These are phyloP conservation scores for Erythrophleum ivorense DNA, from an alignment of 331 rosid genomes.

Conservation along the genomic window DNA sequence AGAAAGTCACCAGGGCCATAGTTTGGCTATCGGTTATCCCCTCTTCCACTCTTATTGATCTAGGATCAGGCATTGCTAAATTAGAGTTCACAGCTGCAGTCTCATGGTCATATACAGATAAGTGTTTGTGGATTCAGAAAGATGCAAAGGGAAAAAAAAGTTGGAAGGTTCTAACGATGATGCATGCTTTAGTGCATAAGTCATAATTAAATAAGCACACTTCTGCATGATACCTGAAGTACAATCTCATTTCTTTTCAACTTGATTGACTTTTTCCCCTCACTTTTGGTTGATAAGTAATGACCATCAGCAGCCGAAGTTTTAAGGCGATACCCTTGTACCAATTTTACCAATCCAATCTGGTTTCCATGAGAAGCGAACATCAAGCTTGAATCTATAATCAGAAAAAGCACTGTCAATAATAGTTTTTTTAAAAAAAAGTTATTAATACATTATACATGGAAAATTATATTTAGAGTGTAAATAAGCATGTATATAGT, in stretches of 20 bases:
- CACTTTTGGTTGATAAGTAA: constrained; percentile 72
- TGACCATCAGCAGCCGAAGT: constrained; percentile 76
- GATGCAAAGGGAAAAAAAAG: neutral
- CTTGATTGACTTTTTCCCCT: constrained; percentile 85
- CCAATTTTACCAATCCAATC: constrained; percentile 87
- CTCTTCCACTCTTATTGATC: neutral
- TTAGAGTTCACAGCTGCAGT: neutral
- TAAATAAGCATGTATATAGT: constrained; percentile 23
- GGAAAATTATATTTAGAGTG: constrained; percentile 14
- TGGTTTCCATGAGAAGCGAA: constrained; percentile 90
- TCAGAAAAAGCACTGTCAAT: constrained; percentile 42
- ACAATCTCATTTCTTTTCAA: constrained; percentile 88
- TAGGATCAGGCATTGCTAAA: no score
- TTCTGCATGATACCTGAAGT: constrained; percentile 73
- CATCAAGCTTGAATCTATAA: constrained; percentile 89
- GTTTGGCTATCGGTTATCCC: neutral
- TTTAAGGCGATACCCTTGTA: constrained; percentile 82
- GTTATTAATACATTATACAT: constrained; percentile 36
- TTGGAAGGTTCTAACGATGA: neutral
- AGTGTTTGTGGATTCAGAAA: neutral
- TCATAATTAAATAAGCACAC: constrained; percentile 35
- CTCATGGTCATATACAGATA: neutral
- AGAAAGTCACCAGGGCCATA: neutral
- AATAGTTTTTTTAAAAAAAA: neutral
- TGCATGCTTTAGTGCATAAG: neutral